These are phyloP conservation scores for Exophiala mesophila DNA, from an alignment of 2,329 filamentous ascomycete genomes.

Conservation along the genomic window DNA sequence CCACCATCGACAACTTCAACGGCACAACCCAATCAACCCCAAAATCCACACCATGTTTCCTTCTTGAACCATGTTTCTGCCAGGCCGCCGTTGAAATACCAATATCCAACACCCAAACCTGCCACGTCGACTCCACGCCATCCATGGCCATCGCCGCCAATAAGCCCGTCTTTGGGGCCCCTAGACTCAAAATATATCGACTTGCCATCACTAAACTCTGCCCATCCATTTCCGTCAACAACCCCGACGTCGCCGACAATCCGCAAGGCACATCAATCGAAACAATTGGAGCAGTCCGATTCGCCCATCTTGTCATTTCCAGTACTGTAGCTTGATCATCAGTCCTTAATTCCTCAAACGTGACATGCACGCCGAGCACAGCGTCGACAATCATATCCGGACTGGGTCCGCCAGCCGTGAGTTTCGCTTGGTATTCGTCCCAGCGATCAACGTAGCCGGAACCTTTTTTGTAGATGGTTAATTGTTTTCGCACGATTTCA, in stretches of 20 bases:
- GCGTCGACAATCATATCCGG: conserved; percentile 85
- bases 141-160: conserved; percentile 67
- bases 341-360: conserved; percentile 81
- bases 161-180: conserved; percentile 79
- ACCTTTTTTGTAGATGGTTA: conserved; percentile 77
- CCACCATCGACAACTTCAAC: conserved; percentile 20
- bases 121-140: conserved; percentile 51
- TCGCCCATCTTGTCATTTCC: conserved; percentile 89
- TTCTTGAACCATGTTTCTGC: conserved; percentile 32
- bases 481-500: conserved; percentile 73
- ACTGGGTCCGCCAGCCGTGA: conserved; percentile 40
- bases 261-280: conserved; percentile 90
- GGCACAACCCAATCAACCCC: conserved; percentile 77
- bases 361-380: conserved; percentile 76
- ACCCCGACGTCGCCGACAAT: conserved; percentile 39
- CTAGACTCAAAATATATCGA: conserved; percentile 77
- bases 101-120: conserved; percentile 78
- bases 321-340: conserved; percentile 80
- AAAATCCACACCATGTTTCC: conserved; percentile 82
- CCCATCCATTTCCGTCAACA: conserved; percentile 61
- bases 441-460: conserved; percentile 67
- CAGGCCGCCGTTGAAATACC: conserved; percentile 46
- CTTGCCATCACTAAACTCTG: conserved; percentile 74
- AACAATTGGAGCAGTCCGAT: conserved; percentile 64
- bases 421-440: conserved; percentile 51